Conservation (phyloP, 805 yeast species). For the Maudiozyma saulgeensis region DNA sequence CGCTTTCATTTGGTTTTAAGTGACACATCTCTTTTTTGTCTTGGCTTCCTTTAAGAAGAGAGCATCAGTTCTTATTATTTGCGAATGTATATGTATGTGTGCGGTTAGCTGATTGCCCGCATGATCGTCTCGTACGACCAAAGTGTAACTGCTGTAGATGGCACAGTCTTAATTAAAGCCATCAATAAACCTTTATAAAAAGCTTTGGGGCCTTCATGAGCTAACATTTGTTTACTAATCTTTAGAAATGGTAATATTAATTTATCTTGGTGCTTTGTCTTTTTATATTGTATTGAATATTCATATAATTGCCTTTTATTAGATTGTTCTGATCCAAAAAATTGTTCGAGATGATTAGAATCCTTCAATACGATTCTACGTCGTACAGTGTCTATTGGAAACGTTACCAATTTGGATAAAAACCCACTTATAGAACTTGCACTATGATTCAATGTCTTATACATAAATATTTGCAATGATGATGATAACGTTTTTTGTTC, state of each 20-base stretch:
- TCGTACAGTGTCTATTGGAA: slow-evolving; percentile 79
- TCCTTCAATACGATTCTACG: slow-evolving; percentile 1
- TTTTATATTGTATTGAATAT: not conserved
- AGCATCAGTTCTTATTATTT: too few relatives aligned
- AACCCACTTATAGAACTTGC: slow-evolving; percentile 72
- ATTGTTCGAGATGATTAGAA: not conserved
- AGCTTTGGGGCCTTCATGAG: slow-evolving; percentile 51
- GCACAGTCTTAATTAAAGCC: slow-evolving; percentile 67
- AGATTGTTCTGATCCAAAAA: not conserved
- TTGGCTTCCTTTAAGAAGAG: too few relatives aligned
- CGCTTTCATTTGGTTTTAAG: too few relatives aligned
- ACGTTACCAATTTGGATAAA: slow-evolving; percentile 59
- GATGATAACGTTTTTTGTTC: not conserved
- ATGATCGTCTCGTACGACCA: slow-evolving; percentile 42
- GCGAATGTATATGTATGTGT: too few relatives aligned
- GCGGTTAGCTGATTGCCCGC: not conserved
- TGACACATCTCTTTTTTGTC: too few relatives aligned
- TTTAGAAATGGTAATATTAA: slow-evolving; percentile 15
- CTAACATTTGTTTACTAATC: slow-evolving; percentile 32
- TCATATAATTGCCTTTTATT: not conserved
- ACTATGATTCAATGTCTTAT: slow-evolving; percentile 38
- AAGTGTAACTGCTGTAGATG: slow-evolving; percentile 55
- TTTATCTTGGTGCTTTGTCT: not conserved
- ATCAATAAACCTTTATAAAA: slow-evolving; percentile 63
- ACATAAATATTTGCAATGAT: not conserved